Base-by-base conservation (phyloP, 2,329 filamentous ascomycete genomes). In the Fusarium sp. region DNA sequence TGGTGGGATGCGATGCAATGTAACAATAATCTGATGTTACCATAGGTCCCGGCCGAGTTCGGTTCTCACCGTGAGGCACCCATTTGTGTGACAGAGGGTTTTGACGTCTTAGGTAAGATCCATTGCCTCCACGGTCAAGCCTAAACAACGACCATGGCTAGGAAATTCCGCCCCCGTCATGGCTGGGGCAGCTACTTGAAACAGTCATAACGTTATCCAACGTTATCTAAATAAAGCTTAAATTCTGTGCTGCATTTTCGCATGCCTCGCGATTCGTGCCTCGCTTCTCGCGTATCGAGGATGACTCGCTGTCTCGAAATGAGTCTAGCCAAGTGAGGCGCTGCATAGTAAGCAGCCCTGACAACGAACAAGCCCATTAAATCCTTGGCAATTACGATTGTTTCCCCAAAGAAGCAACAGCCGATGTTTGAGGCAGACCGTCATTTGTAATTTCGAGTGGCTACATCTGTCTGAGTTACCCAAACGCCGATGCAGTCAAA, bases 211-310 rank as follows among this genome's bases (percentile, higher is more conserved):
- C 6, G 4, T 12, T 18, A 24, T 22, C 11, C 14, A 12, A 4
- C 6, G 18, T 7, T 20, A 27, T 12, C 24, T 8, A 15, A n/a
- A 25, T 20, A 5, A 27, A 40, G 8, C 14, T 27, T 20, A 27
- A 11, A 20, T 10, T 27, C 16, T 11, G 8, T 10, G 14, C n/a
- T 27, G 12, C 6, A 20, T 52, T 34, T 40, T 52, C 24, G 50
- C 22, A 27, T 40, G 57, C 15, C 20, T 62, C 59, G 38, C 45
- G 24, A 61, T 63, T 61, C 56, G 56, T 42, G n/a, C 4, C 29
- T 53, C 20, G 8, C 32, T 20, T 9, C 22, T 63, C 57, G 38
- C 25, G 18, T 40, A 53, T 53, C 45, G 38, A 24, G 25, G 29
- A n/a, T 52, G 30, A 44, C 24, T 16, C 15, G 6, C 15, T 30